Evolutionary conservation across 768 basidiomycete genomes (phyloP), one percentile per base, ranked within the genome.

Genomic region (Gyrodon lividus): DNA sequence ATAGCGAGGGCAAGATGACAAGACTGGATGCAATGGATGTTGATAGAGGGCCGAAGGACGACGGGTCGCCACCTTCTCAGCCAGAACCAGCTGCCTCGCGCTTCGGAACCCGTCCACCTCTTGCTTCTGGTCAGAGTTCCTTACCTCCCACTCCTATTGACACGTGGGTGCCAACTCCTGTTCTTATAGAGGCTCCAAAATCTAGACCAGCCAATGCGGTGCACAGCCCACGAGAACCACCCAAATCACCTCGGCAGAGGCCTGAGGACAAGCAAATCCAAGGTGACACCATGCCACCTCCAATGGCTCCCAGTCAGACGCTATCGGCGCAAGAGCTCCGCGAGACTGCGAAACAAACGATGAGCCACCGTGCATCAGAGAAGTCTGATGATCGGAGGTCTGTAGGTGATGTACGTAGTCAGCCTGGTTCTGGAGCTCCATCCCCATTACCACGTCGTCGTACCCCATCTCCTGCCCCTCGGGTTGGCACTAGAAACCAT

Each of bases 271-370:
- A 70, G 42, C 57, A 58, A 31, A 51, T 62, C 20, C 74, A 74
- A 24, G 57, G 60, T 14, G 77, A 75, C 1, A 46, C 37, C n/a
- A 92, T 92, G 89, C 87, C 86, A 12, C 90, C 91, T 4, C 90
- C 90, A 16, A 76, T 73, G 22, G 82, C 76, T 43, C 90, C 90
- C 2, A 92, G 89, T 59, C 87, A 90, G 60, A 90, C 89, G 0
- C 70, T 74, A 6, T 87, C 86, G 9, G 88, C 89, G 1, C 87
- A 90, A 58, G 89, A 89, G 59, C 75, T 91, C 14, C 79, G 90
- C 44, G 87, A 88, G 63, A 89, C 86, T 2, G 89, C 89, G 6
- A 87, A 85, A 60, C 84, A 87, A 61, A 77, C 81, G 14, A 78
- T 84, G 38, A 65, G 64, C 31, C 74, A 66, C 16, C 67, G 73